Conservation (phyloP, 2,329 filamentous ascomycete species). For the Sporothrix phasma region DNA sequence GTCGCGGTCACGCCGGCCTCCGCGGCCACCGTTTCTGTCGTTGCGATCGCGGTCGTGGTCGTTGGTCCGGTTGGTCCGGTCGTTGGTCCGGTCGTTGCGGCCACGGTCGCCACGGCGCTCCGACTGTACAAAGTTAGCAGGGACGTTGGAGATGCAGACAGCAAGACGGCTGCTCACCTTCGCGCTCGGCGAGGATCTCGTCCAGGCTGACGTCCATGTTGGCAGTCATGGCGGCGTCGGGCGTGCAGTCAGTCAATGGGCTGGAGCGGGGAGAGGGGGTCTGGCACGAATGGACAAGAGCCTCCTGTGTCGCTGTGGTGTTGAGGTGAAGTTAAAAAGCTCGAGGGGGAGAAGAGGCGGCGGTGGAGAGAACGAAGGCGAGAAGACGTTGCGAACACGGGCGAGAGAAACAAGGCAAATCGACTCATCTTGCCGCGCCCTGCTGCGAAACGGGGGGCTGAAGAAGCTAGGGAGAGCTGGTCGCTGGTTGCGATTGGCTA, state of each 20-base stretch:
- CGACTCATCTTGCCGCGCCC: background rate
- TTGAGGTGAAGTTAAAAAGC: background rate
- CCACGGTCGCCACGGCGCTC: slow-evolving; percentile 9
- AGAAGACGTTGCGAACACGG: background rate
- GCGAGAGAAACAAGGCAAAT: background rate
- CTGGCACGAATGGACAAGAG: no score
- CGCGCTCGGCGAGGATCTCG: slow-evolving; percentile 44
- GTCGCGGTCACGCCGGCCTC: slow-evolving; percentile 23
- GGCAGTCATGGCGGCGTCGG: slow-evolving; percentile 7
- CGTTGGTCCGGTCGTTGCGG: background rate
- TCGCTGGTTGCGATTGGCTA: background rate
- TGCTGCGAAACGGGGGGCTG: background rate
- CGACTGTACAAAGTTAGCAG: background rate
- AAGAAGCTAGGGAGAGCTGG: background rate
- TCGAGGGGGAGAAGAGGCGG: background rate
- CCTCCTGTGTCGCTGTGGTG: background rate
- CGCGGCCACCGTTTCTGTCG: slow-evolving; percentile 25
- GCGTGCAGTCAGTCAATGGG: background rate
- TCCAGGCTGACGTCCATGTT: slow-evolving; percentile 45
- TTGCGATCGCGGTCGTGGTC: slow-evolving; percentile 24
- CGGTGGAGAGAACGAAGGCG: background rate
- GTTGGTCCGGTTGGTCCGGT: slow-evolving; percentile 1
- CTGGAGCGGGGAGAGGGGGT: background rate
- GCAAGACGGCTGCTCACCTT: no score
- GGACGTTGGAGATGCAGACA: no score